Percentiles rank a stretch among this genome's conserved stretches.
Evolutionary conservation across 139 green algal genomes (phyloP).

Genomic region (Coelastrella sp.): DNA sequence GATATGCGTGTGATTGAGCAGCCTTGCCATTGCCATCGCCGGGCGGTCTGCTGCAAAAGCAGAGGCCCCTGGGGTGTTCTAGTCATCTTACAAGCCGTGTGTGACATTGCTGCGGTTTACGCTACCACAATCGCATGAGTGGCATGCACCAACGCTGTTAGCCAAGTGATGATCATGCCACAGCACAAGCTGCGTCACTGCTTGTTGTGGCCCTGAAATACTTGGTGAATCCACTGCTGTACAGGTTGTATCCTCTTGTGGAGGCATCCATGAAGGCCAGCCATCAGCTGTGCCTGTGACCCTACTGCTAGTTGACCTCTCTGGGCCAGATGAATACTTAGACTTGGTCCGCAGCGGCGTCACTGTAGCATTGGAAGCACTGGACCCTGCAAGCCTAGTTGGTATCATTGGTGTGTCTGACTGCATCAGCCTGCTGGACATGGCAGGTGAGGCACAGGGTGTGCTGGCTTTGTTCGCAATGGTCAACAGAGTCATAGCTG

Average conservation of each 20-base stretch:
- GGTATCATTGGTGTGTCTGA: slow-evolving; percentile 36
- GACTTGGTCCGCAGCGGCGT: slow-evolving; percentile 69
- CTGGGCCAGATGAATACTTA: slow-evolving; percentile 72
- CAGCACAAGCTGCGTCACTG: neutral
- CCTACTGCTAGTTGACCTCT: slow-evolving; percentile 67
- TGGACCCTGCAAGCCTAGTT: slow-evolving; percentile 11
- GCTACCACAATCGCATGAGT: too few relatives aligned
- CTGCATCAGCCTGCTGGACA: slow-evolving; percentile 38
- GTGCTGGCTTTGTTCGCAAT: too few relatives aligned
- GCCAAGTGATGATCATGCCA: neutral
- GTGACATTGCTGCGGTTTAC: too few relatives aligned
- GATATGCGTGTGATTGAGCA: too few relatives aligned
- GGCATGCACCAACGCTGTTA: too few relatives aligned
- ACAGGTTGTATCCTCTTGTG: neutral
- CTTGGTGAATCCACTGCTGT: neutral
- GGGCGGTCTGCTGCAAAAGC: too few relatives aligned
- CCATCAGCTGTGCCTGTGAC: slow-evolving; percentile 16
- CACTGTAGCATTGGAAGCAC: slow-evolving; percentile 25
- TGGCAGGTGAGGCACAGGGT: slow-evolving; percentile 10
- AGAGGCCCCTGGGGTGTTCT: too few relatives aligned
- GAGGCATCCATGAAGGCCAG: neutral
- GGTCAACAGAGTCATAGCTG: too few relatives aligned
- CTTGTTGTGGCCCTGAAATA: neutral
- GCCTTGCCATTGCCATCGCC: too few relatives aligned
- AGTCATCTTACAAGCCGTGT: too few relatives aligned